Percentiles rank a stretch among this genome's conserved stretches.
These are phyloP conservation scores for Pestalotiopsis fici DNA, from an alignment of 2,329 filamentous ascomycete species.

Conservation along the genomic window DNA sequence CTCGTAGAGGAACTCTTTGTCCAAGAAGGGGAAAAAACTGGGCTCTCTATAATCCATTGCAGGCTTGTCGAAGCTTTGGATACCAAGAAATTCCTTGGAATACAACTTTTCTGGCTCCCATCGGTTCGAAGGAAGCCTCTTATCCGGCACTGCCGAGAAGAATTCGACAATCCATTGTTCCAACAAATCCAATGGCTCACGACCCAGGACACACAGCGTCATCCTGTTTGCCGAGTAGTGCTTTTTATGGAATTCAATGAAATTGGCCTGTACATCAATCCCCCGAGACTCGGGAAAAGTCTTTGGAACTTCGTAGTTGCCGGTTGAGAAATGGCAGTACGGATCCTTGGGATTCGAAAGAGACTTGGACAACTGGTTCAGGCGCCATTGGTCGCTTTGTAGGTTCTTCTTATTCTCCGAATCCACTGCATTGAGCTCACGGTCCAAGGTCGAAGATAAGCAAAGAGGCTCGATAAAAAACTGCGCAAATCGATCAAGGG, in stretches of 20 bases:
- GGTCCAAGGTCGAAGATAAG: constrained; percentile 78
- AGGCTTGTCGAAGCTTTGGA: constrained; percentile 84
- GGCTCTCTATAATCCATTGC: constrained; percentile 85
- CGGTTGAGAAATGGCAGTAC: constrained; percentile 89
- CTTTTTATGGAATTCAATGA: constrained; percentile 86
- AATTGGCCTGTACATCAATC: constrained; percentile 84
- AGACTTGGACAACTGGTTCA: constrained; percentile 85
- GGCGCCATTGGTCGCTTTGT: constrained; percentile 84
- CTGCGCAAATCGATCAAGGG: constrained; percentile 87
- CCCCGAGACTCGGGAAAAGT: constrained; percentile 77
- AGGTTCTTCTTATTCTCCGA: constrained; percentile 98
- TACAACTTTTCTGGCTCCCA: constrained; percentile 56
- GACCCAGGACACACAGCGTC: constrained; percentile 86
- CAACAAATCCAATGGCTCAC: constrained; percentile 78
- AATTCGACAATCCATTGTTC: constrained; percentile 83
- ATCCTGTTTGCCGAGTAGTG: constrained; percentile 93
- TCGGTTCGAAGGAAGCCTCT: constrained; percentile 67
- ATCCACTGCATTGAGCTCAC: constrained; percentile 86
- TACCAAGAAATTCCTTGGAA: constrained; percentile 51
- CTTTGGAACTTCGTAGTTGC: constrained; percentile 84
- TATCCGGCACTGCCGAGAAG: constrained; percentile 81
- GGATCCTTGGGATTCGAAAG: constrained; percentile 87
- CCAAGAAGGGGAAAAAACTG: constrained; percentile 82
- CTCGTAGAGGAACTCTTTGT: constrained; percentile 79
- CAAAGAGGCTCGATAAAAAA: constrained; percentile 93